These are phyloP conservation scores for Umbilicus rupestris DNA, from an alignment of 164 flowering plant genomes.

Conservation along the genomic window DNA sequence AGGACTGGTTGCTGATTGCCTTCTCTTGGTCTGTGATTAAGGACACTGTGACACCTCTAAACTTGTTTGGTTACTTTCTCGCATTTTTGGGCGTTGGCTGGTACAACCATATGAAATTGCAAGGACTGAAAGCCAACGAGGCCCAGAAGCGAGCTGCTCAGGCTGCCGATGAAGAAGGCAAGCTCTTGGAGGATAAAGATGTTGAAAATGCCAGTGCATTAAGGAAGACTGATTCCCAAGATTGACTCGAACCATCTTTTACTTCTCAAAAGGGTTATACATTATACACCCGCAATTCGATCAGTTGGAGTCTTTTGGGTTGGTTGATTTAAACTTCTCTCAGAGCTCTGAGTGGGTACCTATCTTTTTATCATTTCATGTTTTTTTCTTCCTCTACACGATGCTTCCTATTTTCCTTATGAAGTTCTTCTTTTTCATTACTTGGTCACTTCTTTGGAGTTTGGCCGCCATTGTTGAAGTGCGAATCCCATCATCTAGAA, in stretches of 20 bases:
- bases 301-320: too few relatives aligned
- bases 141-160: constrained; percentile 15
- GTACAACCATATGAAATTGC: constrained; percentile 13
- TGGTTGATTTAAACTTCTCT: too few relatives aligned
- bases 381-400: too few relatives aligned
- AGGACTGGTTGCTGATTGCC: constrained; percentile 26
- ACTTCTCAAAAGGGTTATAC: background rate
- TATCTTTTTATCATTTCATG: too few relatives aligned
- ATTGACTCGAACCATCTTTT: background rate
- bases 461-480: too few relatives aligned
- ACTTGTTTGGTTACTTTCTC: constrained; percentile 12
- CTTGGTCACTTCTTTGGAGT: too few relatives aligned
- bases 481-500: too few relatives aligned
- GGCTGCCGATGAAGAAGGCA: constrained; percentile 13
- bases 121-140: constrained; percentile 13
- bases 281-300: background rate
- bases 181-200: constrained; percentile 9
- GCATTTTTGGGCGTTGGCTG: constrained; percentile 13
- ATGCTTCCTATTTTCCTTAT: too few relatives aligned
- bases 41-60: constrained; percentile 14
- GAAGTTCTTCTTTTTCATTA: too few relatives aligned
- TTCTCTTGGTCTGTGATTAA: constrained; percentile 19
- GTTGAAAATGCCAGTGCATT: background rate
- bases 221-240: background rate
- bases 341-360: too few relatives aligned